A percentile compares a stretch with the other conserved stretches of the same genome.
phyloP scores from a whole-genome alignment of 345 rosid species.

The Syzygium jambos region DNA sequence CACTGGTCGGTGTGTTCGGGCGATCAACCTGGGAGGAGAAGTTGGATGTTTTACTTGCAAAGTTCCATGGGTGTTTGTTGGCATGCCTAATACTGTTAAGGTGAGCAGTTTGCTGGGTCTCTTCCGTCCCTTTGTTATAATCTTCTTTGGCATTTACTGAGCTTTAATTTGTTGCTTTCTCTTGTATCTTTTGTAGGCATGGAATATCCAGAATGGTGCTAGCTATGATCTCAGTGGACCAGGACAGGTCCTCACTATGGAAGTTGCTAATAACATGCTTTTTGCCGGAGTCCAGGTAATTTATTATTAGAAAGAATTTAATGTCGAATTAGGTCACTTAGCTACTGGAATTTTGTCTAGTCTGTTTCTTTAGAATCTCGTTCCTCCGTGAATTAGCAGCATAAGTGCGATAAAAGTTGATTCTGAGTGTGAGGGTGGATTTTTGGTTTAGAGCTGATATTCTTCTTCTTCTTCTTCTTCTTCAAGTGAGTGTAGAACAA shows the following conservation, averaged over 20 bases:
- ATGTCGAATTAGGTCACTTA: no score
- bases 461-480: no score
- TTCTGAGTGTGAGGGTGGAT: no score
- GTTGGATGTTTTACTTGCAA: slow-evolving; percentile 38
- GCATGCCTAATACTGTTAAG: slow-evolving; percentile 47
- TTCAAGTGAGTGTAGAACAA: neutral
- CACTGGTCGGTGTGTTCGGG: slow-evolving; percentile 29
- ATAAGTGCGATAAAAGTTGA: slow-evolving; percentile 23
- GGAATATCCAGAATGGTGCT: no score
- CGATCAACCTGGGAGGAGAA: slow-evolving; percentile 27
- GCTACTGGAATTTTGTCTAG: no score
- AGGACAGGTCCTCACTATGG: no score
- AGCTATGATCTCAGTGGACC: no score
- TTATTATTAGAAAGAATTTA: no score
- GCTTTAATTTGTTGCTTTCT: neutral
- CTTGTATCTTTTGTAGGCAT: slow-evolving; percentile 14
- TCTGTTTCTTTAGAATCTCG: slow-evolving; percentile 3
- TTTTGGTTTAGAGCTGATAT: no score
- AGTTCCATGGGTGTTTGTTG: slow-evolving; percentile 58
- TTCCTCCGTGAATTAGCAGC: no score
- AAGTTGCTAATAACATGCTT: no score
- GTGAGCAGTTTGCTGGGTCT: neutral
- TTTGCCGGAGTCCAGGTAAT: no score
- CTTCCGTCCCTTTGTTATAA: neutral
- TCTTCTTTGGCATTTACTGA: neutral